Evolutionary conservation across 83 land plant species (phyloP), one percentile per base, ranked within the genome.

Genomic region (Picea abies): DNA sequence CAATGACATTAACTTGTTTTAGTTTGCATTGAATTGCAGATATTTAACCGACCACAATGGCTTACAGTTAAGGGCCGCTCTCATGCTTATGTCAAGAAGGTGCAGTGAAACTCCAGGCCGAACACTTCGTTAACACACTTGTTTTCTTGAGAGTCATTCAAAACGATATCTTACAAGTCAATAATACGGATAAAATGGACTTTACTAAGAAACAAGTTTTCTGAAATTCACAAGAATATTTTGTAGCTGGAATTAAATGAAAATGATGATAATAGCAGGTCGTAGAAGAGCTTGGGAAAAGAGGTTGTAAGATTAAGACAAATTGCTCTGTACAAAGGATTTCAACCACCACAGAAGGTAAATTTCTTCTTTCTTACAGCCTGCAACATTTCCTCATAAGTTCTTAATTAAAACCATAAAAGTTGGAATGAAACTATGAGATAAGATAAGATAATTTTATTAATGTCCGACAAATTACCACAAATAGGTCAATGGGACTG

Each of bases 31-130:
- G 56, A 32, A 12, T 6, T 84, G 85, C 94, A 98, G 99, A 85
- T 98, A 3, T 92, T 93, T 88, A 97, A 99, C 15, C 94, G 99
- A n/a, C 99, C 99, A 79, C 97, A 98, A 79, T 98, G 99, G 99
- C 87, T 98, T 15, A 96, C 99, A 35, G 94, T 98, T 23, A 90
- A 84, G 83, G 81, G 85, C 32, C 93, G 97, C 44, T 98, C 99
- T 60, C 90, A 93, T 60, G 78, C n/a, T 47, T 98, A 94, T 70
- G 97, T 96, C 23, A 82, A 90, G 7, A 96, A 92, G 96, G 99
- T 97, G 76, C 39, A 60, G 32, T 32, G 58, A 60, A 58, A 60
- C 41, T 25, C 17, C 35, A 32, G 19, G 19, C 26, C 80, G 60
- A 5, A 61, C 41, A 9, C 63, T 78, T 25, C 60, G 32, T 56